Percentiles rank a stretch among this genome's conserved stretches.
Evolutionary conservation across 805 yeast species (phyloP).

Genomic region (Starmera pachycereana): DNA sequence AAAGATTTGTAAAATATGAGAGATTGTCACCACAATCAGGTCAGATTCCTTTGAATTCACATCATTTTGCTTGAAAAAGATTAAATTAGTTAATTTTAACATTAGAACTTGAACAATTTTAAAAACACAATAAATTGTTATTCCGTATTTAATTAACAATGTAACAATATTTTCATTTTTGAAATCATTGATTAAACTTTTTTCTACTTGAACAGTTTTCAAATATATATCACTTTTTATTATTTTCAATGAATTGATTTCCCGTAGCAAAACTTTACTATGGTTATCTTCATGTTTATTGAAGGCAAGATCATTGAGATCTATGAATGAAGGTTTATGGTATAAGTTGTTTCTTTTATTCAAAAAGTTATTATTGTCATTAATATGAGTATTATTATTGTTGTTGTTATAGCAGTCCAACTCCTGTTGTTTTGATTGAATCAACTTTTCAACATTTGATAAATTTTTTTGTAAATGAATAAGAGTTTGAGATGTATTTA

Average conservation of each 20-base stretch:
- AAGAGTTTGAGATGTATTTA: constrained; percentile 3
- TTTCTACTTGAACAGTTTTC: constrained; percentile 10
- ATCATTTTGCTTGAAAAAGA: constrained; percentile 11
- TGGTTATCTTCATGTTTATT: constrained; percentile 1
- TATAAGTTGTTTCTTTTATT: constrained; percentile 10
- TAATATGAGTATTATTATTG: neutral
- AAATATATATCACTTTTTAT: constrained; percentile 16
- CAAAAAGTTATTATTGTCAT: neutral
- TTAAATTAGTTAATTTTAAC: constrained; percentile 17
- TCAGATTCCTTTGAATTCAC: constrained; percentile 18
- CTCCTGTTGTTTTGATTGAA: constrained; percentile 9
- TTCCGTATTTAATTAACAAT: constrained; percentile 1
- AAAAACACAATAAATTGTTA: constrained; percentile 26
- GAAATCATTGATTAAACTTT: constrained; percentile 1
- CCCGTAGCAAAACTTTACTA: constrained; percentile 6
- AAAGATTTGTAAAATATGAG: constrained; percentile 22
- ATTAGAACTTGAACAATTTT: constrained; percentile 23
- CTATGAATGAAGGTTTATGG: constrained; percentile 15
- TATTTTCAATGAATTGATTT: constrained; percentile 11
- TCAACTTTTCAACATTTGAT: constrained; percentile 12
- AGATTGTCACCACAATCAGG: constrained; percentile 28
- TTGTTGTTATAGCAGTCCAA: neutral
- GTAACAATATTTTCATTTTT: neutral
- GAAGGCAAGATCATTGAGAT: constrained; percentile 8
- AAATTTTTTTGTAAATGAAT: constrained; percentile 8